Evolutionary conservation across 2,329 filamentous ascomycete species (phyloP), one percentile per base, ranked within the genome.

Genomic region (Ploettnerulaceae sp.): DNA sequence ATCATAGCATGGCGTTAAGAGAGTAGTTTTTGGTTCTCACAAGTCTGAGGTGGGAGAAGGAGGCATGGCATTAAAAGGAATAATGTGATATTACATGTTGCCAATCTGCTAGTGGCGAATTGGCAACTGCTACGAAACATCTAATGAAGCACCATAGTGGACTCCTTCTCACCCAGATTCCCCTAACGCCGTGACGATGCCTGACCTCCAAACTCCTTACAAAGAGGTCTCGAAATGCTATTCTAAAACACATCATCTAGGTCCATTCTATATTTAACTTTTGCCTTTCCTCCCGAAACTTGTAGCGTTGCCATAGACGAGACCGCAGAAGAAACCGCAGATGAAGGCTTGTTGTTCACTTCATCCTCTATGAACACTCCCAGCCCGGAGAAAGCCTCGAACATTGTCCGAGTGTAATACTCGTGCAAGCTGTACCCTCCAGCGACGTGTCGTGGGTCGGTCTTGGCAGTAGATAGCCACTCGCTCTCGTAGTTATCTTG

Each of bases 371-470:
- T 73, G 58, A 95, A 94, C 32, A 95, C 86, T 0, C 86, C 89
- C 50, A 98, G 66, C 0, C 94, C 93, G 0, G 87, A 81, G 67
- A 96, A 97, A 0, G 91, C 89, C 63, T 96, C 90, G 51, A 88
- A 86, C 63, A 98, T 70, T 18, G 87, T 83, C 18, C 90, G 75
- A 6, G 81, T 74, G 59, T 89, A 87, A 62, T 93, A 97, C 63
- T 95, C 89, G 25, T 77, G 72, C 33, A 91, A 71, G 59, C 84
- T 82, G 67, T 94, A 97, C 0, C 93, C 94, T 24, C 89, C 90
- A 12, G 86, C 87, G 41, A 77, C 70, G 61, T 85, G 81, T 34
- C 76, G 73, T 2, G 75, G 68, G 61, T 90, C 83, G 31, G 77
- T 77, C 47, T 82, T 77, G 24, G 82, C 76, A 18, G 72, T 71